phyloP scores from a whole-genome alignment of 2,329 filamentous ascomycete genomes.

The Tolypocladium tundrense region DNA sequence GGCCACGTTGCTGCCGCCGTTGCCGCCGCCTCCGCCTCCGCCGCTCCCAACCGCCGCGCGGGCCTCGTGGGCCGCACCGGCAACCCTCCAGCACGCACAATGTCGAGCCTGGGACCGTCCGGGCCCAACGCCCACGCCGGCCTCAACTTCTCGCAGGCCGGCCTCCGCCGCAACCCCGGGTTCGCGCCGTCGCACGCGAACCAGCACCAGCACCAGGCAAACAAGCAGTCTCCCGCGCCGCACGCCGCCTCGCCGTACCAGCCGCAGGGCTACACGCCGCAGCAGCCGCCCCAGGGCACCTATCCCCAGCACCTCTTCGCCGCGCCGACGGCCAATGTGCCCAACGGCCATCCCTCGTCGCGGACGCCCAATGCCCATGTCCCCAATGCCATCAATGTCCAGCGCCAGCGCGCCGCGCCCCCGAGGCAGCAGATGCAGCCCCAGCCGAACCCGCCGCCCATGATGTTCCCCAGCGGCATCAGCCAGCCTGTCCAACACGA shows the following conservation, averaged over 20 bases:
- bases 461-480: conserved; percentile 27
- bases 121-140: conserved; percentile 42
- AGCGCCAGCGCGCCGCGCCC: conserved; percentile 32
- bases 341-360: conserved; percentile 31
- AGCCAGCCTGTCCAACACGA: conserved; percentile 32
- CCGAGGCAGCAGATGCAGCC: conserved; percentile 35
- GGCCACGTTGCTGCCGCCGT: not conserved
- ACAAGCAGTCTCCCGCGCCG: conserved; percentile 44
- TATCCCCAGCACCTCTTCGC: conserved; percentile 46
- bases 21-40: not conserved
- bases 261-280: conserved; percentile 40
- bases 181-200: conserved; percentile 38
- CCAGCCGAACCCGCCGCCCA: conserved; percentile 24
- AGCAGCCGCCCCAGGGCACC: conserved; percentile 35
- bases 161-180: conserved; percentile 32
- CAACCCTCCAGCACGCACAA: conserved; percentile 13
- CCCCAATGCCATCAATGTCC: conserved; percentile 35
- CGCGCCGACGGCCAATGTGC: conserved; percentile 33
- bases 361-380: conserved; percentile 33
- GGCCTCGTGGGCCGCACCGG: not conserved
- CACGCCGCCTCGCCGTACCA: conserved; percentile 47
- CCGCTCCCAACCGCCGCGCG: not conserved
- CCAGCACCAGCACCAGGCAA: conserved; percentile 39
- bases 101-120: conserved; percentile 39
- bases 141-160: conserved; percentile 41